Conservation (phyloP, 306 rosid species). For the Sicyos baderoa region DNA sequence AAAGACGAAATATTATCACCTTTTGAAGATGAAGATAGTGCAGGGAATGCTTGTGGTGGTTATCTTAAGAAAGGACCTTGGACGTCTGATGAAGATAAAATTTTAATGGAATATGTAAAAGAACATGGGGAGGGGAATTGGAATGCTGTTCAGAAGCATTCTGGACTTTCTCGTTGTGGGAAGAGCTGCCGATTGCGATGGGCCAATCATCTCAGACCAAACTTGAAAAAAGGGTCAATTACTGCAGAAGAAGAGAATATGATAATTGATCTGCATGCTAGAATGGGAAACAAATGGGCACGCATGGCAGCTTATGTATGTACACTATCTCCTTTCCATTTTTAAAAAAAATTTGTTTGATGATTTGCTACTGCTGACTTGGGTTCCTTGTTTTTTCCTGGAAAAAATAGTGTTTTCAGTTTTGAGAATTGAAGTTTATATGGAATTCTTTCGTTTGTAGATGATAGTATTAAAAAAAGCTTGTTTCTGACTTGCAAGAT, state of each 20-base stretch:
- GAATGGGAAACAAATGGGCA: slow-evolving; percentile 98
- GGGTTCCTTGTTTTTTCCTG: not conserved
- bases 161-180: slow-evolving; percentile 84
- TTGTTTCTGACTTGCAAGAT: not conserved
- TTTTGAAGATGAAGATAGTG: slow-evolving; percentile 46
- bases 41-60: slow-evolving; percentile 31
- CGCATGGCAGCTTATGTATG: slow-evolving; percentile 92
- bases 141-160: slow-evolving; percentile 96
- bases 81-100: slow-evolving; percentile 82
- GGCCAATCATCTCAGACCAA: slow-evolving; percentile 98
- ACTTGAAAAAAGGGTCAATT: slow-evolving; percentile 88
- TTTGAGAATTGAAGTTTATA: not conserved
- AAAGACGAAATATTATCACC: slow-evolving; percentile 39
- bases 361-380: not conserved
- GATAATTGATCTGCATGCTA: slow-evolving; percentile 77
- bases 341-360: slow-evolving; percentile 17
- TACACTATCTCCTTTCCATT: slow-evolving; percentile 18
- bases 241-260: slow-evolving; percentile 65
- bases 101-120: slow-evolving; percentile 80
- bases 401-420: not conserved
- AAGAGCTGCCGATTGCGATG: slow-evolving; percentile 96
- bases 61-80: slow-evolving; percentile 91
- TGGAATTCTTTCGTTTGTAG: slow-evolving; percentile 3
- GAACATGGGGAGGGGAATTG: slow-evolving; percentile 97
- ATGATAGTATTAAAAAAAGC: not conserved